Evolutionary conservation across 805 yeast species (phyloP), one percentile per base, ranked within the genome.

Genomic region (Hanseniaspora pseudoguilliermondii): DNA sequence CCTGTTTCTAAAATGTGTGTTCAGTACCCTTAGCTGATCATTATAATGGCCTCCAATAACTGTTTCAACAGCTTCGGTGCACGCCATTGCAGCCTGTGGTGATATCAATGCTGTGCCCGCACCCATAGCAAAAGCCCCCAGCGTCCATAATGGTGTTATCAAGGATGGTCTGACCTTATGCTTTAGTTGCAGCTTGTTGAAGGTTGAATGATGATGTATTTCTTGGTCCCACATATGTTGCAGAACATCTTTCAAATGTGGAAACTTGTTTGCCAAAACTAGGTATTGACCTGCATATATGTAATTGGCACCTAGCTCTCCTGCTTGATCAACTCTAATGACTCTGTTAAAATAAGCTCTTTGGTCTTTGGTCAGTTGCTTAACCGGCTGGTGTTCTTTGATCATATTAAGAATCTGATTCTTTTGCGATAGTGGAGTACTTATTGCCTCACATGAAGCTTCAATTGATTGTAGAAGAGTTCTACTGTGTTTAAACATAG

Each of bases 211-310:
- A 65, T 93, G 98, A 62, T 83, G 88, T 38, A 91, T 75, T 64
- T 93, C 98, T 68, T 93, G 97, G 36, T 90, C 96, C 97, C 97
- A 90, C 98, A 93, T 93, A 66, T 93, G 97, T 63, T 81, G 79
- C 64, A 93, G 71, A 13, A 89, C 74, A 0, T 95, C 91, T 63
- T 81, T 86, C 57, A 91, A 72, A 57, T 82, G 80, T 1, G 95
- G 95, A 61, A 77, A 76, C 57, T 81, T 82, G 54, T 75, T 76
- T 13, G 85, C 79, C 52, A 93, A 72, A 2, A 89, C 89, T 41
- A 78, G 72, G 62, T 83, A 85, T 69, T 93, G 98, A 9, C 97
- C 98, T 58, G 83, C 81, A 68, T 93, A 93, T 51, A 93, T 93
- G 61, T 85, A 82, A 67, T 93, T 82, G 1, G 98, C 98, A 2